A percentile compares a stretch with the other conserved stretches of the same genome.
Conservation (phyloP, 2,329 filamentous ascomycete species). For the Neopestalotiopsis rosae region DNA sequence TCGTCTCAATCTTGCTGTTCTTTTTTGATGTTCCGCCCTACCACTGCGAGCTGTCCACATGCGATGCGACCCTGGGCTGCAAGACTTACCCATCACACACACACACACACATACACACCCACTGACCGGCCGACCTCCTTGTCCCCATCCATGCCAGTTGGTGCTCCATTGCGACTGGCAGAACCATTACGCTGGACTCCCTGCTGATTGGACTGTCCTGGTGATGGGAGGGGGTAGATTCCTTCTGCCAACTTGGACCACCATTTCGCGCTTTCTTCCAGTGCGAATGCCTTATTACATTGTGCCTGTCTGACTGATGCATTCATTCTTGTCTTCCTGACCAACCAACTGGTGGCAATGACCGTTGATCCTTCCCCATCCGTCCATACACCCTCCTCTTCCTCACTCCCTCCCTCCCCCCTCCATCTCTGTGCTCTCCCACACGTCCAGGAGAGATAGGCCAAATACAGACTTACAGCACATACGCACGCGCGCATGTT, state of each 20-base stretch:
- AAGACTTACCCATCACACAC: neutral
- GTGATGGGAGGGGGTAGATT: neutral
- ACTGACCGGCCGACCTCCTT: neutral
- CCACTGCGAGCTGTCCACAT: neutral
- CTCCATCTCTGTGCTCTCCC: too few relatives aligned
- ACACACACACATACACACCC: neutral
- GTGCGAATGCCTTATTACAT: neutral
- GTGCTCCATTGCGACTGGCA: constrained; percentile 4
- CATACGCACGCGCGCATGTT: too few relatives aligned
- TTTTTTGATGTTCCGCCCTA: neutral
- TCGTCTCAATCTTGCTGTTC: too few relatives aligned
- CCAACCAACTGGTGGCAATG: too few relatives aligned
- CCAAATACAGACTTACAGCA: too few relatives aligned
- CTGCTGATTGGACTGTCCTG: constrained; percentile 11
- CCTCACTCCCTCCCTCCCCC: too few relatives aligned
- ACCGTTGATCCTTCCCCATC: neutral
- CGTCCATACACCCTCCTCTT: too few relatives aligned
- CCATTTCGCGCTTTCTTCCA: neutral
- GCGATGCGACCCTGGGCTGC: neutral
- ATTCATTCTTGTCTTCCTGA: too few relatives aligned
- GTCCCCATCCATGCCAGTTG: neutral
- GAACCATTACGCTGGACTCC: constrained; percentile 13
- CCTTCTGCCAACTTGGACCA: neutral
- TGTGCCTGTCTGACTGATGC: too few relatives aligned
- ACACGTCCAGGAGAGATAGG: neutral